Conservation (phyloP, 2,329 filamentous ascomycete genomes). For the Sporothrix phasma region DNA sequence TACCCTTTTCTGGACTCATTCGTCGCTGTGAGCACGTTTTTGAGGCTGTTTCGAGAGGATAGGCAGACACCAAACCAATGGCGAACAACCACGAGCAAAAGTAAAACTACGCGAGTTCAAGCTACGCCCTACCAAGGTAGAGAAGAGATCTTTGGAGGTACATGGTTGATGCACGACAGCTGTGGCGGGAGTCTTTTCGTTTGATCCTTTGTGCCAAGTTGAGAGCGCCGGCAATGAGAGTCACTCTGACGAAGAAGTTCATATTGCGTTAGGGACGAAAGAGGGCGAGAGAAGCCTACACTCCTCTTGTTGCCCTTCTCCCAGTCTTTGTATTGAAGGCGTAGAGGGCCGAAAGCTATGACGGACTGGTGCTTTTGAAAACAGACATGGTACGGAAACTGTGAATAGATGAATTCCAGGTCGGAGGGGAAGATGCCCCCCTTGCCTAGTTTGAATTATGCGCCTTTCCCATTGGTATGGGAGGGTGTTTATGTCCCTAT, state of each 20-base stretch:
- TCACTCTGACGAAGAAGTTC: too few species aligned
- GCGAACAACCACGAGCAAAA: neutral
- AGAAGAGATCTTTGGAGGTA: too few species aligned
- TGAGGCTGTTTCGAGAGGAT: neutral
- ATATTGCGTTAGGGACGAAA: too few species aligned
- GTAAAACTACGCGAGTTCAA: neutral
- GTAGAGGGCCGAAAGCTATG: neutral
- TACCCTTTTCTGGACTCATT: neutral
- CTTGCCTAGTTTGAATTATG: neutral
- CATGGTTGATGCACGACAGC: too few species aligned
- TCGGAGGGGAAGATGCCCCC: too few species aligned
- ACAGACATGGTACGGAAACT: neutral
- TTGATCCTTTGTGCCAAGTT: too few species aligned
- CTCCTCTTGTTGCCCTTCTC: neutral
- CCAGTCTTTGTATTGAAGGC: neutral
- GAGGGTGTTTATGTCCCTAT: neutral
- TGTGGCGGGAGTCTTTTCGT: too few species aligned
- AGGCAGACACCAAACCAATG: neutral
- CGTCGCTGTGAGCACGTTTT: neutral
- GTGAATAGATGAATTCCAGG: neutral
- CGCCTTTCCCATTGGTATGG: conserved; percentile 1
- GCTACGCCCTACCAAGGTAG: too few species aligned
- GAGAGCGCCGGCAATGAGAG: too few species aligned
- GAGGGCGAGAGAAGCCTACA: neutral
- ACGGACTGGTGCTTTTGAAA: neutral